phyloP scores from a whole-genome alignment of 2,329 filamentous ascomycete genomes.

The Aspergillus neoniger region DNA sequence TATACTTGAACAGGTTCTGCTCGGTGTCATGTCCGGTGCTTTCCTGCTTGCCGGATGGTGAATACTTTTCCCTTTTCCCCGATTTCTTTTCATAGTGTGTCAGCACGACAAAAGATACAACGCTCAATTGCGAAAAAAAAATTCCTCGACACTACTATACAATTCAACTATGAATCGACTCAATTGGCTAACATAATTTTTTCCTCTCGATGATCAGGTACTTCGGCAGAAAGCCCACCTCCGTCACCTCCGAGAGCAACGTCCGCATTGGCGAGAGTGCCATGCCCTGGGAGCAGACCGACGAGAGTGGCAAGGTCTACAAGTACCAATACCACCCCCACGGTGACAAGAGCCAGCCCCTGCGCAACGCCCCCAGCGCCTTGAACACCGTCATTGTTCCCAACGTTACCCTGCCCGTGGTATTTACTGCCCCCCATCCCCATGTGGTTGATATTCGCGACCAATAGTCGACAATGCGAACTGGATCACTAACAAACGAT shows the following conservation, averaged over 20 bases:
- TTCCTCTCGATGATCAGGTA: slow-evolving; percentile 55
- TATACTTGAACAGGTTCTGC: slow-evolving; percentile 67
- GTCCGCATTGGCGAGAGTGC: slow-evolving; percentile 73
- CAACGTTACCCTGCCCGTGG: slow-evolving; percentile 88
- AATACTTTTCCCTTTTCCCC: slow-evolving; percentile 24
- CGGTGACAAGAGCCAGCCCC: slow-evolving; percentile 72
- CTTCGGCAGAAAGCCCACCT: slow-evolving; percentile 81
- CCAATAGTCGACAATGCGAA: background rate
- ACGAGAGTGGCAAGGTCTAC: slow-evolving; percentile 62
- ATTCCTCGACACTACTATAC: slow-evolving; percentile 6
- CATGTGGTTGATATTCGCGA: background rate
- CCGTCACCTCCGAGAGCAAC: slow-evolving; percentile 74
- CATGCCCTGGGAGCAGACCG: slow-evolving; percentile 87
- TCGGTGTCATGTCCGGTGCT: slow-evolving; percentile 85
- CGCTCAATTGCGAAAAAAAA: slow-evolving; percentile 9
- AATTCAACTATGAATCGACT: background rate
- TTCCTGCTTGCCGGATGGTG: slow-evolving; percentile 82
- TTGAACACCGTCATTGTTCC: slow-evolving; percentile 94
- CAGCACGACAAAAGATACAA: slow-evolving; percentile 11
- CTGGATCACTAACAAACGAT: background rate
- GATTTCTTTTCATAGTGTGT: slow-evolving; percentile 9
- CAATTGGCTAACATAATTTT: slow-evolving; percentile 39
- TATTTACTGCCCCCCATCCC: slow-evolving; percentile 45
- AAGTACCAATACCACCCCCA: slow-evolving; percentile 82
- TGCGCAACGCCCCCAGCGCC: slow-evolving; percentile 90